Base-by-base conservation (phyloP, 805 yeast genomes). In the Lipomyces spencermartinsiae region DNA sequence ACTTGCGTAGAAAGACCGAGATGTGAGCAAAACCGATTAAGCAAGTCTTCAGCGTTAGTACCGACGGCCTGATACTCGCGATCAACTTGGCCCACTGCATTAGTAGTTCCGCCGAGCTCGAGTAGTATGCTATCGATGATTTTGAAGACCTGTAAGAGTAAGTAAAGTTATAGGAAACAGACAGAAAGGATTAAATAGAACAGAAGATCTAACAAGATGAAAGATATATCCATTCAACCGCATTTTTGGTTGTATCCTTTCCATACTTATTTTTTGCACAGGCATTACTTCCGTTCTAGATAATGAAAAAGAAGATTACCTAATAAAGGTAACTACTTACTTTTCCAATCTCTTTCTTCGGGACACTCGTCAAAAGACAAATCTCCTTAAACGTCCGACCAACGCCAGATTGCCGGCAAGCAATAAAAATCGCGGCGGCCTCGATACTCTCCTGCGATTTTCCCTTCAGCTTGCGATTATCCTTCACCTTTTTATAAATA, bases 21-120 rank as follows among this genome's bases (percentile, higher is more conserved):
- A 76, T 93, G 97, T n/a, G 98, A 93, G 81, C 98, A 93, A 82
- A 91, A 93, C 79, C 99, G 87, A 75, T 97, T 90, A 75, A 95
- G 93, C 76, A 95, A 87, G 76, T 94, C 97, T 78, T 92, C 97
- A 16, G 98, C 97, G 63, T 90, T 87, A 4, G 97, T 91, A 79
- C 92, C 97, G 0, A 94, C 88, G 14, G 97, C 88, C 72, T 83
- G 63, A 82, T 83, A 74, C 80, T 82, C 79, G 46, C 83, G 85
- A 65, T 79, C 78, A 8, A 76, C 65, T 57, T 78, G 62, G 66
- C 77, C 66, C 34, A 70, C 70, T 35, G 76, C 73, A 19, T 56
- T 58, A 51, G 58, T 12, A 4, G 56, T 19, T 12, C 57, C 19
- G 22, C 66, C 66, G 56, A 62, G 58, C 59, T 63, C 63, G 2